Evolutionary conservation across 2,329 filamentous ascomycete species (phyloP), one percentile per base, ranked within the genome.

Genomic region (Pleochaeta shiraiana): DNA sequence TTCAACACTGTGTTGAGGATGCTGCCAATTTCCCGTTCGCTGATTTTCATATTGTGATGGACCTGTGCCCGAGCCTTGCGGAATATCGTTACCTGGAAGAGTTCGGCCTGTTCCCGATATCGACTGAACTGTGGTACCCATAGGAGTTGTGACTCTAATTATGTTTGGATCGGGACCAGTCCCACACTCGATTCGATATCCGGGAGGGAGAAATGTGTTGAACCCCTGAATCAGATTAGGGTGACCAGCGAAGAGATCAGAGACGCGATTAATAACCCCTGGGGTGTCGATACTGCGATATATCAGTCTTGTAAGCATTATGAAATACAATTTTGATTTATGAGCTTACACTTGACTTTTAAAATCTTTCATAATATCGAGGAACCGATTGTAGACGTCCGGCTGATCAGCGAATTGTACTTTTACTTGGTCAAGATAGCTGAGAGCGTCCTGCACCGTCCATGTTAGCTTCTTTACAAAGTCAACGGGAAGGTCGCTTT

Each of bases 311-410:
- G n/a, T n/a, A n/a, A n/a, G n/a, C n/a, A n/a, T n/a, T n/a, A n/a
- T n/a, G n/a, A n/a, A n/a, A n/a, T n/a, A n/a, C n/a, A n/a, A n/a
- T n/a, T n/a, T n/a, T n/a, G n/a, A n/a, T n/a, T n/a, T n/a, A n/a
- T n/a, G n/a, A 19, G 81, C 87, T 76, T 78, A 91, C 83, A 91
- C 90, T 76, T 95, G 92, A 71, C 90, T 95, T 76, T 98, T 98
- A 74, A 98, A 98, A 70, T 98, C 93, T 73, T 98, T 98, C 93
- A 98, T 98, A 61, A 98, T 98, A 70, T 98, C 93, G 57, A 98
- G 77, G 70, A 98, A 97, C 43, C 88, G 81, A 72, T 97, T 97
- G 72, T 98, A 98, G 0, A 98, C 93, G 74, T 97, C 92, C 3
- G 93, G 91, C 69, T 96, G 90, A 68, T 97, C 92, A 66, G 90